Percentiles rank a stretch among this genome's conserved stretches.
These are phyloP conservation scores for Colletotrichum chlorophyti DNA, from an alignment of 2,329 filamentous ascomycete genomes.

Conservation along the genomic window DNA sequence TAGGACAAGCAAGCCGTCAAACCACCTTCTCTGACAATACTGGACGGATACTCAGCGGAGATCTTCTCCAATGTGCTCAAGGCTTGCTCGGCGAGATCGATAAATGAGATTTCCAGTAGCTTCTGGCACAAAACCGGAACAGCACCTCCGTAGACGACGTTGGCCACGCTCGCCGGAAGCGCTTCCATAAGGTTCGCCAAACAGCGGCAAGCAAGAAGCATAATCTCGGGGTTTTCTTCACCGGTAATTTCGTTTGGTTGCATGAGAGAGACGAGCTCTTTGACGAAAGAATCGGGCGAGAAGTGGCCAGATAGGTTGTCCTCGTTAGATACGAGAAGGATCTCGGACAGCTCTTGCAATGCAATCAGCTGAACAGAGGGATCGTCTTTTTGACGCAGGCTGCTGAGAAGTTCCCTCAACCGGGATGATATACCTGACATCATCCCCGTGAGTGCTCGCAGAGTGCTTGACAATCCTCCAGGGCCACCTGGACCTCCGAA, in stretches of 20 bases:
- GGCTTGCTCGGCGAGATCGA: constrained; percentile 96
- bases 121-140: constrained; percentile 96
- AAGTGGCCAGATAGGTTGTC: constrained; percentile 96
- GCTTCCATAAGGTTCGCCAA: constrained; percentile 98
- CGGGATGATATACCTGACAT: constrained; percentile 85
- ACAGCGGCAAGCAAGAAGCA: constrained; percentile 94
- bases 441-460: constrained; percentile 89
- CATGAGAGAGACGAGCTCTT: constrained; percentile 92
- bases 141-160: constrained; percentile 96
- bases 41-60: constrained; percentile 91
- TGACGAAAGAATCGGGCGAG: constrained; percentile 91
- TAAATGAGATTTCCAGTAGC: constrained; percentile 93
- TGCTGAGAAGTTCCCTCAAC: constrained; percentile 78
- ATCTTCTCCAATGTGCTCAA: constrained; percentile 97
- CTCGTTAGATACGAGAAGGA: constrained; percentile 93
- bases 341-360: constrained; percentile 90
- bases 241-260: constrained; percentile 81
- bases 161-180: constrained; percentile 87
- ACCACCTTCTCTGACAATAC: constrained; percentile 94
- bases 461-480: constrained; percentile 76
- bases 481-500: constrained; percentile 73
- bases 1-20: constrained; percentile 95
- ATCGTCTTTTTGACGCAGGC: constrained; percentile 83
- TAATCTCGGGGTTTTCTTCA: constrained; percentile 94
- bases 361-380: constrained; percentile 89